phyloP scores from a whole-genome alignment of 2,329 filamentous ascomycete species.

The Penicillium sclerotigenum region DNA sequence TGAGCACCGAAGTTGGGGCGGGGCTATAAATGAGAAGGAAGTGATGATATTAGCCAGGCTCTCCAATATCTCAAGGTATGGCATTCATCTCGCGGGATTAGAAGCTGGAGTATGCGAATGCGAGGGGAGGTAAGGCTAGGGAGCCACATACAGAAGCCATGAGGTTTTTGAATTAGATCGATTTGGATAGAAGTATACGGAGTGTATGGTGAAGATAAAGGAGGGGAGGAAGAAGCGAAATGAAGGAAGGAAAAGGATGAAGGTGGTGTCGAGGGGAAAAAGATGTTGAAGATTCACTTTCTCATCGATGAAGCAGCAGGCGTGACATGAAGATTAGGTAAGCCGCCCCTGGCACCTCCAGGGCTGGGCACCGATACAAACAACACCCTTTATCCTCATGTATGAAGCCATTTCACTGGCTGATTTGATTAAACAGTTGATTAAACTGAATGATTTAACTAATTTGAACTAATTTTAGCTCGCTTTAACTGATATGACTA shows the following conservation, averaged over 20 bases:
- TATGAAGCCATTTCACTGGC: background rate
- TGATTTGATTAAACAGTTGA: no score
- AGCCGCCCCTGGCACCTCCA: conserved; percentile 22
- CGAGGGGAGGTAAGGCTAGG: conserved; percentile 13
- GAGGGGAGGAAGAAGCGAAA: conserved; percentile 13
- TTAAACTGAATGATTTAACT: background rate
- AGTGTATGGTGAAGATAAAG: background rate
- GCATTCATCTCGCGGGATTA: conserved; percentile 5
- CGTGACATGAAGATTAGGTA: conserved; percentile 23
- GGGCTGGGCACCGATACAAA: background rate
- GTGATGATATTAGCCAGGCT: conserved; percentile 22
- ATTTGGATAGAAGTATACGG: background rate
- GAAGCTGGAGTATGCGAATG: conserved; percentile 18
- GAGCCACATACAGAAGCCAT: conserved; percentile 49
- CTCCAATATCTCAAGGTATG: background rate
- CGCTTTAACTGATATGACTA: background rate
- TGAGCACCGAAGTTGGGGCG: conserved; percentile 45
- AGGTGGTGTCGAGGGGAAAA: conserved; percentile 17
- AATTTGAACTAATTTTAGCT: no score
- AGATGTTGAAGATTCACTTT: conserved; percentile 21
- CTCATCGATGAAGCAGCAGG: conserved; percentile 21
- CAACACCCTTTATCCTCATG: background rate
- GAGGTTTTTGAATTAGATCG: conserved; percentile 16
- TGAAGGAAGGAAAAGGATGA: conserved; percentile 5
- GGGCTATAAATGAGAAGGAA: conserved; percentile 31